Evolutionary conservation across 768 basidiomycete genomes (phyloP), one percentile per base, ranked within the genome.

Genomic region (Calocera viscosa): DNA sequence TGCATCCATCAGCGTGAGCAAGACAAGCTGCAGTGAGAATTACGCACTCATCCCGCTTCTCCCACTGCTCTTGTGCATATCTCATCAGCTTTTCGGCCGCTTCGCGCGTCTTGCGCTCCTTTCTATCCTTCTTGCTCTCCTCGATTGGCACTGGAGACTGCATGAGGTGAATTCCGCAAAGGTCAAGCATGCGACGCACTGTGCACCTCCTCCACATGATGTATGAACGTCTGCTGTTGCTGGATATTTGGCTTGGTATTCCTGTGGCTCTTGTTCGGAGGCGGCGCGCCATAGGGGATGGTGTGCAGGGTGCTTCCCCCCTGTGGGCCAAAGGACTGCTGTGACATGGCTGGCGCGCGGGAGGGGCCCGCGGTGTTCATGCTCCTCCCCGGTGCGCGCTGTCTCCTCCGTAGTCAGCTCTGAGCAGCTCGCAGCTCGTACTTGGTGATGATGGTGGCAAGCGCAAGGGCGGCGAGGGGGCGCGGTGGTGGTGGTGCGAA

Each of bases 41-140:
- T 7, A 32, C 53, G 30, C 30, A 60, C 53, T 60, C 53, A 32
- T 60, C 53, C 30, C 53, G 53, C 53, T 60, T 60, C 14, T 60
- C 53, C 53, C 53, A 60, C 30, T 60, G 53, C 53, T 60, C 53
- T 19, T 60, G 53, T 19, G 53, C 53, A 19, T 60, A 60, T 30
- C 53, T 11, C 11, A 32, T 19, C 2, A 60, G 53, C 30, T 60
- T 60, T 19, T 60, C 53, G 24, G 53, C 53, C 53, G 53, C 53
- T 26, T 60, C 53, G 53, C 53, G 53, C 53, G 53, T 60, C 53
- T 60, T 60, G 16, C 53, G 53, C 53, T 60, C 53, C 30, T 60
- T 60, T 30, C 53, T 60, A 26, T 60, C 53, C 30, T 60, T 60
- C 53, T 60, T 60, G 30, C 53, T 60, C 53, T 60, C 53, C 30